phyloP scores from a whole-genome alignment of 2,329 filamentous ascomycete genomes.

The Botrytis deweyae region DNA sequence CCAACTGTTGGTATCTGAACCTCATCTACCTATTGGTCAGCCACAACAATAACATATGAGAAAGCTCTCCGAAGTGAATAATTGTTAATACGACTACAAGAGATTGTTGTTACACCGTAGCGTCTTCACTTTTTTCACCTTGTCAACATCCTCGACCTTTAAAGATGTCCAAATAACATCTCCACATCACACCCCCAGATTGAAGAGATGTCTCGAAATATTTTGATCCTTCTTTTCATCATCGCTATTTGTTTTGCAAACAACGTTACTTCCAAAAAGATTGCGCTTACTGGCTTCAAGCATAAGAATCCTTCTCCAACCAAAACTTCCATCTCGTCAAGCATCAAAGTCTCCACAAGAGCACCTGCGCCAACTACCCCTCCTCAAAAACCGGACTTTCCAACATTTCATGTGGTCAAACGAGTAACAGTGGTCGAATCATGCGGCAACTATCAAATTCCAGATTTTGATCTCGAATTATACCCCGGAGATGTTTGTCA shows the following conservation, averaged over 20 bases:
- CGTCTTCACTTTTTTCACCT: neutral
- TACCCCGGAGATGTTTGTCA: neutral
- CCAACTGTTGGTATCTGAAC: neutral
- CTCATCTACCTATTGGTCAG: neutral
- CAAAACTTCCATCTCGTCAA: neutral
- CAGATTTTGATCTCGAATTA: neutral
- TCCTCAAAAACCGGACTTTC: neutral
- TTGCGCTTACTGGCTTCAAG: neutral
- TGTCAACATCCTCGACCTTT: neutral
- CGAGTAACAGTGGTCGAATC: neutral
- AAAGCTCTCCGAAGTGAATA: neutral
- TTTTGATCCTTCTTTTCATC: neutral
- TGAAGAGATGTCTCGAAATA: constrained; percentile 1
- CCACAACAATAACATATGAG: neutral
- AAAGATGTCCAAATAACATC: neutral
- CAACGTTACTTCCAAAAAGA: neutral
- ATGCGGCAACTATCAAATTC: constrained; percentile 2
- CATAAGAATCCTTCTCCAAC: neutral
- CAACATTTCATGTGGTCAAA: neutral
- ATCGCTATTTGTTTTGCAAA: neutral
- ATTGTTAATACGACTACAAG: neutral
- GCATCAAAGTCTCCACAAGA: neutral
- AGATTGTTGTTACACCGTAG: neutral
- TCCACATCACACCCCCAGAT: neutral
- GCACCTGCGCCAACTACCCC: neutral